Evolutionary conservation across 192 early-diverging fungal genomes (phyloP), one percentile per base, ranked within the genome.

Genomic region (Powellomyces hirtus): DNA sequence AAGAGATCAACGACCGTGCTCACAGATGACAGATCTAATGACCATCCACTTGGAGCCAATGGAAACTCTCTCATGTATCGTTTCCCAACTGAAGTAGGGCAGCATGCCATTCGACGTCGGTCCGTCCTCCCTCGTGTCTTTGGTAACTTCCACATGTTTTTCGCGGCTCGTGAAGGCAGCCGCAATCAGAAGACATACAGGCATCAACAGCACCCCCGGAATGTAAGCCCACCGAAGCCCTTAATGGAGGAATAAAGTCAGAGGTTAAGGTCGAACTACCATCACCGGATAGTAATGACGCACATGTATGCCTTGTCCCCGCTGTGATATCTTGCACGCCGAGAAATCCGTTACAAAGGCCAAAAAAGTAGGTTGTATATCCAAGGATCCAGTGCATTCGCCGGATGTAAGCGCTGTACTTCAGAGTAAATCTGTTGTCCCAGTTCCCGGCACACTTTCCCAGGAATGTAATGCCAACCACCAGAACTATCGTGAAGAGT

Each of bases 31-130:
- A 16, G 51, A 49, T n/a, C 73, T 42, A 42, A 78, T 78, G 0
- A 78, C 65, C 14, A 78, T 70, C 76, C 76, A 78, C 45, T 78
- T 78, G 16, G 62, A 62, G 37, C 76, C 76, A 10, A 56, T 33
- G 0, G 66, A 56, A 7, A 78, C 68, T 16, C 72, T 29, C 50
- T 69, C 53, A 31, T 78, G 62, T 16, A 78, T 51, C 34, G 70
- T 64, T 37, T 78, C 76, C 76, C 76, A 78, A 24, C 31, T 30
- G 38, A 78, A 78, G 11, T 38, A 36, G 5, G 76, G 76, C 13
- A 77, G 44, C 16, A 1, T 26, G 4, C 16, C 33, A 16, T 31
- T 34, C 16, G 27, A 31, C 4, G 53, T 56, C 3, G 53, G 53
- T 27, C 53, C 53, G 5, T 27, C 33, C 6, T 5, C 53, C 24